Conservation (phyloP, 2,329 filamentous ascomycete species). For the Ascochyta koolunga region DNA sequence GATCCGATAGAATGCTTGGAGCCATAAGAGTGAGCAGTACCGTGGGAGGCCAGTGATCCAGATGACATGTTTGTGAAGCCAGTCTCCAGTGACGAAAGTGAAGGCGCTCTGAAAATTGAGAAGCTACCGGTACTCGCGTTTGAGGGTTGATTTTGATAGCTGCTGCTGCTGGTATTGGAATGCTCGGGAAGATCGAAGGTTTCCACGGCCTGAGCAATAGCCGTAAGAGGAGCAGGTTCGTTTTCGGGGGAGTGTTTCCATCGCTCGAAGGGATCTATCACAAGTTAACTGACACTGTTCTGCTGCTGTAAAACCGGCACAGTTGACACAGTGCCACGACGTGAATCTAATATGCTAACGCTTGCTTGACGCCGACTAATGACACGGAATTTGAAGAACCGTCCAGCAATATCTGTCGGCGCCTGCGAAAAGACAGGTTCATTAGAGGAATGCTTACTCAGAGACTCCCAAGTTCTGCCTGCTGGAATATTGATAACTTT, state of each 20-base stretch:
- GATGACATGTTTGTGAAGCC: slow-evolving; percentile 57
- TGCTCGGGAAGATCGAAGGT: slow-evolving; percentile 41
- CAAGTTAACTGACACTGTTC: slow-evolving; percentile 53
- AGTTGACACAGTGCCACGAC: not conserved
- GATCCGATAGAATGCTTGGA: slow-evolving; percentile 64
- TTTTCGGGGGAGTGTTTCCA: slow-evolving; percentile 73
- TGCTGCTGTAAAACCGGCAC: slow-evolving; percentile 25
- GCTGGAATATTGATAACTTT: slow-evolving; percentile 76
- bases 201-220: slow-evolving; percentile 67
- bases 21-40: slow-evolving; percentile 63
- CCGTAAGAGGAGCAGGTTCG: slow-evolving; percentile 68
- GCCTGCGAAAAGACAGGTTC: slow-evolving; percentile 14
- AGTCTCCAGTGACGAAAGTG: slow-evolving; percentile 61
- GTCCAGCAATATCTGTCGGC: slow-evolving; percentile 14
- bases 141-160: slow-evolving; percentile 57
- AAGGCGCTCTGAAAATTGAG: slow-evolving; percentile 59
- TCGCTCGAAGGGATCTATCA: slow-evolving; percentile 66
- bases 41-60: slow-evolving; percentile 60
- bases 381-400: slow-evolving; percentile 33
- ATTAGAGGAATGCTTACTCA: slow-evolving; percentile 39
- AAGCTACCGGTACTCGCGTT: slow-evolving; percentile 55
- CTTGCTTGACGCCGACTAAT: slow-evolving; percentile 5
- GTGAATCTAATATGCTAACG: not conserved
- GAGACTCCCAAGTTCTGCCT: slow-evolving; percentile 59
- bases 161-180: slow-evolving; percentile 46